A percentile compares a stretch with the other conserved stretches of the same genome.
Conservation (phyloP, 306 rosid genomes). For the Quercus rubra region DNA sequence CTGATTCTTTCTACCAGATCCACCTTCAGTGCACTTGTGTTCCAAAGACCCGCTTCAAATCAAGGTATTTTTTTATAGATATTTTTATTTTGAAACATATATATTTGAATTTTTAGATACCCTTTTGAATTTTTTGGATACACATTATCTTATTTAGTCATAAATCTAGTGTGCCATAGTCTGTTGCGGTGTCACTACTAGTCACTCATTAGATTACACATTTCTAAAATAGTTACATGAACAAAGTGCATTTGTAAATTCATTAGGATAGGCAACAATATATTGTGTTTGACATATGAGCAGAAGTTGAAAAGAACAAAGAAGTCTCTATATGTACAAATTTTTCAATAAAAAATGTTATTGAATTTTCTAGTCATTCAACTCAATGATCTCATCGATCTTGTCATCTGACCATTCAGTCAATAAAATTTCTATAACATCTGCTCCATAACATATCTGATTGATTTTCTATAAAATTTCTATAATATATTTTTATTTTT, state of each 20-base stretch:
- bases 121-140: background rate
- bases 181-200: background rate
- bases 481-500: too few relatives aligned
- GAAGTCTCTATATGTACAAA: background rate
- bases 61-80: conserved; percentile 40
- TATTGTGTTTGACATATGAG: background rate
- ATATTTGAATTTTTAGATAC: background rate
- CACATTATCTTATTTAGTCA: too few relatives aligned
- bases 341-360: background rate
- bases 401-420: background rate
- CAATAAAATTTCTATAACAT: background rate
- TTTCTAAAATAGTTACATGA: background rate
- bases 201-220: background rate
- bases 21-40: conserved; percentile 92
- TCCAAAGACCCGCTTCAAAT: conserved; percentile 83
- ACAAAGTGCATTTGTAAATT: background rate
- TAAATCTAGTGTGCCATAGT: too few relatives aligned
- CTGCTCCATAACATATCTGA: background rate
- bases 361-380: background rate
- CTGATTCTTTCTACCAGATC: conserved; percentile 81
- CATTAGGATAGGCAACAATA: background rate
- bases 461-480: background rate
- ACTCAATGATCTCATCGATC: background rate
- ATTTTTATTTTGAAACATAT: background rate
- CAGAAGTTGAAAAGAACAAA: background rate